phyloP scores from a whole-genome alignment of 1,139 yeast species.

The Blastobotrys capitulatus region DNA sequence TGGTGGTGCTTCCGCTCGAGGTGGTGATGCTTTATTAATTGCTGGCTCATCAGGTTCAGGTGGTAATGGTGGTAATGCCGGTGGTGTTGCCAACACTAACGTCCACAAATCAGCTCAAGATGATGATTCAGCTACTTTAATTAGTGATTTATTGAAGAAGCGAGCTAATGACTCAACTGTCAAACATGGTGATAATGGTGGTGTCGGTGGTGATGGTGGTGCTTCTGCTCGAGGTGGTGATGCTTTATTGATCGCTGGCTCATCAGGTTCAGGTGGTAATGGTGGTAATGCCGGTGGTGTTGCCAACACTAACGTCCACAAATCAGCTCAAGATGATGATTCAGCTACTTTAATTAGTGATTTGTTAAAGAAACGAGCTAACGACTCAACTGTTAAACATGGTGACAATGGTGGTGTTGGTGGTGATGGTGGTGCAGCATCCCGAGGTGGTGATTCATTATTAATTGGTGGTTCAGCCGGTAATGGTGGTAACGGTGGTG shows the following conservation, averaged over 20 bases:
- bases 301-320: neutral
- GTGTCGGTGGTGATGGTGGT: conserved; percentile 4
- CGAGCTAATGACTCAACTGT: neutral
- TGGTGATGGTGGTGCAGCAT: neutral
- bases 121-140: neutral
- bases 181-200: conserved; percentile 6
- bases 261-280: conserved; percentile 2
- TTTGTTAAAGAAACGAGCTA: conserved; percentile 1
- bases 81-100: conserved; percentile 3
- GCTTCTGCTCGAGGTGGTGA: neutral
- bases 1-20: conserved; percentile 2
- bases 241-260: neutral
- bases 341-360: neutral
- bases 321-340: neutral
- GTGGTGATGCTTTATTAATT: conserved; percentile 3
- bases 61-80: conserved; percentile 5
- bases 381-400: neutral
- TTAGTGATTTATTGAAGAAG: neutral
- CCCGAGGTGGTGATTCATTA: conserved; percentile 1
- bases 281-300: conserved; percentile 6
- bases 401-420: conserved; percentile 7
- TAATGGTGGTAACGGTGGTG: conserved; percentile 2
- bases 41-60: conserved; percentile 5
- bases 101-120: neutral
- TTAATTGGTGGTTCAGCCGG: neutral